These are phyloP conservation scores for Rubus parviflorus DNA, from an alignment of 306 rosid species.

Conservation along the genomic window DNA sequence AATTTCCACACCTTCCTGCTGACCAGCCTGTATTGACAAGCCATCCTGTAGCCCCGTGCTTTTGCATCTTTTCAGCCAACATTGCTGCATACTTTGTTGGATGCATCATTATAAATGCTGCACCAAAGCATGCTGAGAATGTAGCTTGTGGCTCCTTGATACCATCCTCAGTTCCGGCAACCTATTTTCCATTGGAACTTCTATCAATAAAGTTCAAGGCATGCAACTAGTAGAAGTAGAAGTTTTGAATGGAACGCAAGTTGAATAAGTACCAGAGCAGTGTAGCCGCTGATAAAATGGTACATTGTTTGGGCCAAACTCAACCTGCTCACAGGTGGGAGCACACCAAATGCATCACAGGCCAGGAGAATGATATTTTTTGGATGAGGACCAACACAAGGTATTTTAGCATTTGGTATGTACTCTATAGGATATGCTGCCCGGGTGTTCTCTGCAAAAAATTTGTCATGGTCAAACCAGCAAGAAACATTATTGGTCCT, in stretches of 20 bases:
- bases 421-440: conserved; percentile 89
- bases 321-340: conserved; percentile 88
- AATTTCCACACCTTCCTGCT: conserved; percentile 51
- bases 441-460: conserved; percentile 74
- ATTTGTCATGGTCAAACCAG: background rate
- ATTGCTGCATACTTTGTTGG: conserved; percentile 90
- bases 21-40: conserved; percentile 99
- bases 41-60: conserved; percentile 90
- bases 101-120: conserved; percentile 90
- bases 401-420: conserved; percentile 89
- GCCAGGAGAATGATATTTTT: conserved; percentile 88
- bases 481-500: background rate
- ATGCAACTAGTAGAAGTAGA: background rate
- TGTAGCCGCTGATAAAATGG: conserved; percentile 93
- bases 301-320: conserved; percentile 91
- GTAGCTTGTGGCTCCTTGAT: conserved; percentile 94
- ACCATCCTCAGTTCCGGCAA: conserved; percentile 94
- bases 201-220: background rate
- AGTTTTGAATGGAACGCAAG: background rate
- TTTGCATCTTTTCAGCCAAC: conserved; percentile 90
- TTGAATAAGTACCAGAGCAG: conserved; percentile 66
- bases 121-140: conserved; percentile 95
- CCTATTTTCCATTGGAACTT: conserved; percentile 37
- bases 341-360: conserved; percentile 93
- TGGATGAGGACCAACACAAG: conserved; percentile 93